phyloP scores from a whole-genome alignment of 2,329 filamentous ascomycete species.

The Cytospora schulzeri region DNA sequence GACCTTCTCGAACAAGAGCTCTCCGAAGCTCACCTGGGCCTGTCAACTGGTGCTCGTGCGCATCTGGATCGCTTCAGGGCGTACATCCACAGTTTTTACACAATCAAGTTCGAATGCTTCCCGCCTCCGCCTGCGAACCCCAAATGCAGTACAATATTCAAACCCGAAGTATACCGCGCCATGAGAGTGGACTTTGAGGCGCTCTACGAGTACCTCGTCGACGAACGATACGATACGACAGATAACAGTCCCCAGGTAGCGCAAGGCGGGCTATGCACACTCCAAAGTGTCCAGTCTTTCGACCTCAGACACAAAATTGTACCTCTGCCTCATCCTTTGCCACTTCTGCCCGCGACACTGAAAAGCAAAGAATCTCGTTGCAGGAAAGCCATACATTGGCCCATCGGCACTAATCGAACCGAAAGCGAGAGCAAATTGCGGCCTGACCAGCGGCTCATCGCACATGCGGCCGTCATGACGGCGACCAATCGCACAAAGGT shows the following conservation, averaged over 20 bases:
- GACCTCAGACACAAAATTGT: slow-evolving; percentile 62
- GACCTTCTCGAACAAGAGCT: slow-evolving; percentile 73
- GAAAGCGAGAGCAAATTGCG: slow-evolving; percentile 43
- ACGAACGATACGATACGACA: slow-evolving; percentile 55
- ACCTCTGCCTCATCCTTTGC: slow-evolving; percentile 66
- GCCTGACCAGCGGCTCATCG: slow-evolving; percentile 50
- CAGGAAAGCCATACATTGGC: slow-evolving; percentile 42
- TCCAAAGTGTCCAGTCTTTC: slow-evolving; percentile 69
- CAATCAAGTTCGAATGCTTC: slow-evolving; percentile 69
- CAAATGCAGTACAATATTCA: slow-evolving; percentile 49
- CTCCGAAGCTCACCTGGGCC: slow-evolving; percentile 65
- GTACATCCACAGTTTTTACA: slow-evolving; percentile 68
- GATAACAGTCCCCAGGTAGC: slow-evolving; percentile 55
- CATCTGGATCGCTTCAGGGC: slow-evolving; percentile 75
- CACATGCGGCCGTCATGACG: slow-evolving; percentile 54
- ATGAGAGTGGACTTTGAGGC: slow-evolving; percentile 72
- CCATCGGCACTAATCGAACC: slow-evolving; percentile 32
- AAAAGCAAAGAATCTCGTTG: slow-evolving; percentile 22
- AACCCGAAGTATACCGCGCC: slow-evolving; percentile 57
- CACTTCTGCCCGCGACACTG: slow-evolving; percentile 60
- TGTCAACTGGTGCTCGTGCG: slow-evolving; percentile 60
- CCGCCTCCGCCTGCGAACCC: slow-evolving; percentile 57
- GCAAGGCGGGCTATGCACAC: slow-evolving; percentile 68
- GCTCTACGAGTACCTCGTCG: slow-evolving; percentile 72
- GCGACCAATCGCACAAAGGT: slow-evolving; percentile 50